Evolutionary conservation across 345 rosid species (phyloP), one percentile per base, ranked within the genome.

Genomic region (Eucalyptus microcorys): DNA sequence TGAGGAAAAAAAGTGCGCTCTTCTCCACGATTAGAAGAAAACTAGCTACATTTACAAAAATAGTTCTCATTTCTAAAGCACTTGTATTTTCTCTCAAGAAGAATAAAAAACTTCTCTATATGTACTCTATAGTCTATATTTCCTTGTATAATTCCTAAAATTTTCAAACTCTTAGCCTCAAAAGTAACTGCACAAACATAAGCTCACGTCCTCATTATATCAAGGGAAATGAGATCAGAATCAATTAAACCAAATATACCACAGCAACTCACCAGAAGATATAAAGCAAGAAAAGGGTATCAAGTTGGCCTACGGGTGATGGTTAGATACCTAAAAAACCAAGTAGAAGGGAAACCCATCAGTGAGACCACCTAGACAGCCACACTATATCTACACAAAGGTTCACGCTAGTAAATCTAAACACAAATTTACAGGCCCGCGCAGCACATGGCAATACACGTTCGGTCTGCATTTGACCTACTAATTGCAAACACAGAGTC

Each of bases 241-340:
- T 76, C 84, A 76, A 76, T 76, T 37, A 76, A 76, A 76, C 14
- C 84, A 76, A 76, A 76, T 40, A 76, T 76, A 76, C 6, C 47
- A 0, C 84, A 76, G 47, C 84, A 76, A 89, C 92, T 89, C 88
- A 91, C 94, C 89, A 55, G 90, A 85, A 89, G 84, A 93, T 87
- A 50, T 49, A 88, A 86, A 89, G 89, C 91, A 91, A 89, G 89
- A 81, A 91, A 90, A 91, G 91, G 89, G 88, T 89, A 90, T 88
- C 93, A 90, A 91, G 89, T 57, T 85, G 89, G 91, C 42, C 90
- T 89, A 87, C 87, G 34, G 57, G 88, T 88, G 87, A 80, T 83
- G 90, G 92, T 89, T 92, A 92, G 92, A 88, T 90, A 92, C 93
- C 94, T 92, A 86, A 37, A 50, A 86, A 94, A 89, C 76, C 84